A percentile compares a stretch with the other conserved stretches of the same genome.
These are phyloP conservation scores for Aspergillus oerlinghausenensis DNA, from an alignment of 2,329 filamentous ascomycete species.

Conservation along the genomic window DNA sequence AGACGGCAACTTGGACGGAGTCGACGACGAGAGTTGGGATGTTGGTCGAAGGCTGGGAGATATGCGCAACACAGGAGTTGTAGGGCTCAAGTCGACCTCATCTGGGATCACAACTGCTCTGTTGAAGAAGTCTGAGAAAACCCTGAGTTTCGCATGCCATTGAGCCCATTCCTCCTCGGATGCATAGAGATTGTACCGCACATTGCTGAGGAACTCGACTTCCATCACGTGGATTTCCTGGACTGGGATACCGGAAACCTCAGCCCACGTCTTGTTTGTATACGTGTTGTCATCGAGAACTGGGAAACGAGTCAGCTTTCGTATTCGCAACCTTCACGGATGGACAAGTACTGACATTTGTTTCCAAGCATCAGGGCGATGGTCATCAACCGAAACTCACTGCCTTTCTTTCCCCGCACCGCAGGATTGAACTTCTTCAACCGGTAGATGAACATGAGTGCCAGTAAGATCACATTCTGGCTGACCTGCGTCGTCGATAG, in stretches of 20 bases:
- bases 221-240: constrained; percentile 98
- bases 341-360: constrained; percentile 63
- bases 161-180: constrained; percentile 80
- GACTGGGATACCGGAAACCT: constrained; percentile 90
- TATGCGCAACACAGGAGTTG: constrained; percentile 25
- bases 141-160: constrained; percentile 78
- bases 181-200: constrained; percentile 88
- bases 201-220: constrained; percentile 98
- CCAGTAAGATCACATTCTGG: constrained; percentile 87
- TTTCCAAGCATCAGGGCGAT: constrained; percentile 97
- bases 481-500: constrained; percentile 93
- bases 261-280: constrained; percentile 99
- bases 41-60: constrained; percentile 36
- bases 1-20: constrained; percentile 37
- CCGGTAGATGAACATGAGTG: constrained; percentile 86
- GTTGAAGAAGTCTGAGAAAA: constrained; percentile 80
- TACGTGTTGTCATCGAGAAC: constrained; percentile 98
- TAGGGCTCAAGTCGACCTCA: constrained; percentile 30
- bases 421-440: constrained; percentile 84
- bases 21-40: constrained; percentile 23
- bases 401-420: constrained; percentile 86
- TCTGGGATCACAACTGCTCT: constrained; percentile 53
- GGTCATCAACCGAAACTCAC: constrained; percentile 87
- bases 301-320: constrained; percentile 33
- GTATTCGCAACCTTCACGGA: not conserved